phyloP scores from a whole-genome alignment of 1,284 basidiomycete species.

The Butyriboletus regius region DNA sequence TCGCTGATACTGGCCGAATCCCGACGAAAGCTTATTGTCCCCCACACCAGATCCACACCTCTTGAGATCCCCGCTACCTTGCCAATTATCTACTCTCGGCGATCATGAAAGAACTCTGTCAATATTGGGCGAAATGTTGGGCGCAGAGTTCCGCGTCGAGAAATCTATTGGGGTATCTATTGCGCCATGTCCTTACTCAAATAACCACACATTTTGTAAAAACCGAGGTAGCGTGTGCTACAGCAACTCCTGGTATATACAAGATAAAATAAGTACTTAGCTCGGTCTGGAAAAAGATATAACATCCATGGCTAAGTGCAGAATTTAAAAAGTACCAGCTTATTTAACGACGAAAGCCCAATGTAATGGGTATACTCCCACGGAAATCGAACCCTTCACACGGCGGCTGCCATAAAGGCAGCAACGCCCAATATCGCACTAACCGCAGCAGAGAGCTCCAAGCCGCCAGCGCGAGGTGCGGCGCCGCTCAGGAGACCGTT shows the following conservation, averaged over 20 bases:
- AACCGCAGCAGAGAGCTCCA: constrained; percentile 23
- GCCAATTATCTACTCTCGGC: constrained; percentile 2
- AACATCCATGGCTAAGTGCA: constrained; percentile 10
- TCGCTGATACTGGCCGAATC: background rate
- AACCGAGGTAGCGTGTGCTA: constrained; percentile 8
- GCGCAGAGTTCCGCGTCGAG: constrained; percentile 1
- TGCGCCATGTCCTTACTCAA: background rate
- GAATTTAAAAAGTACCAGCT: constrained; percentile 25
- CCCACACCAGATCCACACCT: constrained; percentile 13
- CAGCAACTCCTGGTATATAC: constrained; percentile 18
- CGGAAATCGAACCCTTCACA: constrained; percentile 10
- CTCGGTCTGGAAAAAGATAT: constrained; percentile 7
- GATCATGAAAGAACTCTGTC: constrained; percentile 5
- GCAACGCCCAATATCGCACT: constrained; percentile 24
- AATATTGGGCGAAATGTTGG: background rate
- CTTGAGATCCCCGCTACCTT: constrained; percentile 22
- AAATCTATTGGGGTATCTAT: constrained; percentile 7
- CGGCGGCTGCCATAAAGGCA: constrained; percentile 19
- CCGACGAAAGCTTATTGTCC: constrained; percentile 10
- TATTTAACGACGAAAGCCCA: constrained; percentile 16
- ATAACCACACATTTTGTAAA: background rate
- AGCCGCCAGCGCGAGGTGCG: constrained; percentile 20
- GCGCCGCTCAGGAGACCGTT: constrained; percentile 31
- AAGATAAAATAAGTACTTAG: constrained; percentile 13
- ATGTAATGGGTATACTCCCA: constrained; percentile 19